Conservation (phyloP, 192 early-diverging fungal species). For the Polychytrium aggregatum region DNA sequence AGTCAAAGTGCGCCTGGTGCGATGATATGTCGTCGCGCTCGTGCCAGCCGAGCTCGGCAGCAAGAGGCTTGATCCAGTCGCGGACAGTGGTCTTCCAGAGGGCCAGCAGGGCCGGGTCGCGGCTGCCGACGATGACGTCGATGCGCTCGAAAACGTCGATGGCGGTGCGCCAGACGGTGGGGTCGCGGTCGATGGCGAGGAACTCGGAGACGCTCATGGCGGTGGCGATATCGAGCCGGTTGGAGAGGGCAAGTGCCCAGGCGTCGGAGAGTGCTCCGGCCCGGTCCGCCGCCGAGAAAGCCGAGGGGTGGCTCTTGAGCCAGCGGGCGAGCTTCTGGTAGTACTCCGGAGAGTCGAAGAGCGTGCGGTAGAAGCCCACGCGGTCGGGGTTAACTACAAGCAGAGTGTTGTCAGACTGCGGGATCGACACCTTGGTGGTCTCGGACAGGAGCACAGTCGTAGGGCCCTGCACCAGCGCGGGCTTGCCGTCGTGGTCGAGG, state of each 20-base stretch:
- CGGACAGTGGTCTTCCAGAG: slow-evolving; percentile 8
- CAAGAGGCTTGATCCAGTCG: slow-evolving; percentile 2
- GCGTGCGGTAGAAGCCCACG: slow-evolving; percentile 14
- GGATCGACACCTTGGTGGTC: background rate
- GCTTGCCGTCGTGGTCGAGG: slow-evolving; percentile 1
- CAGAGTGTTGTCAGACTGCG: too few species aligned
- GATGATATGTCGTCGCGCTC: too few species aligned
- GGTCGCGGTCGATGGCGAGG: slow-evolving; percentile 8
- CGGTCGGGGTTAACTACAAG: slow-evolving; percentile 16
- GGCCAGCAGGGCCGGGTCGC: slow-evolving; percentile 3
- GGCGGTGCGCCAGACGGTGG: slow-evolving; percentile 13
- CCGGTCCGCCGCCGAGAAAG: slow-evolving; percentile 10
- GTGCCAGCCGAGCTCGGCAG: too few species aligned
- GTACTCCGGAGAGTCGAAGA: background rate
- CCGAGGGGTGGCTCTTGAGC: slow-evolving; percentile 3
- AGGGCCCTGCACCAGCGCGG: background rate
- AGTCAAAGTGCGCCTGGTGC: too few species aligned
- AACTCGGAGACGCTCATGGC: slow-evolving; percentile 2
- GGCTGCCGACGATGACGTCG: slow-evolving; percentile 6
- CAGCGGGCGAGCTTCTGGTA: slow-evolving; percentile 1
- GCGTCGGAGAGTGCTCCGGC: slow-evolving; percentile 10
- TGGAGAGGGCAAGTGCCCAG: slow-evolving; percentile 5
- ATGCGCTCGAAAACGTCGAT: slow-evolving; percentile 6
- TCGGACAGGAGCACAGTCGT: background rate
- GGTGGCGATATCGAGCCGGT: background rate